Conservation (phyloP, 345 rosid genomes). For the Melaleuca quinquenervia region DNA sequence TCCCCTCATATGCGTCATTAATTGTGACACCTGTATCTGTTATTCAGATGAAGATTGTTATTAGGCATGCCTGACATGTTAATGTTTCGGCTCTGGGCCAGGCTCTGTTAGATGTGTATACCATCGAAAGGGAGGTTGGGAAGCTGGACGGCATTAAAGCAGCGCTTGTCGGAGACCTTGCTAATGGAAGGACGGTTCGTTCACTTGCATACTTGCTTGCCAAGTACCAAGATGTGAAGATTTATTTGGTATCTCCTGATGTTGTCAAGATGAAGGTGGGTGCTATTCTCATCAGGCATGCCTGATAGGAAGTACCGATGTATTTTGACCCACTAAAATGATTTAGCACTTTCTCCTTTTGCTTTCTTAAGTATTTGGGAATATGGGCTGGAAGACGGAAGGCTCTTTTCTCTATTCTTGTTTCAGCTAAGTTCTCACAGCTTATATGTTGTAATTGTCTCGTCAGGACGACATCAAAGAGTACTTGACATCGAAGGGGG, state of each 20-base stretch:
- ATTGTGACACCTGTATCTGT: neutral
- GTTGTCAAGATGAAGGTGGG: slow-evolving; percentile 94
- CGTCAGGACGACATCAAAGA: slow-evolving; percentile 87
- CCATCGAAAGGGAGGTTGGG: slow-evolving; percentile 82
- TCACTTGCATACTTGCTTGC: slow-evolving; percentile 93
- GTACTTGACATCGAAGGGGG: slow-evolving; percentile 57
- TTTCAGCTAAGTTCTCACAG: neutral
- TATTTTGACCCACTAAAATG: neutral
- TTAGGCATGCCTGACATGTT: neutral
- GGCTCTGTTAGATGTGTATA: slow-evolving; percentile 92
- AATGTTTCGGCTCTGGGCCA: slow-evolving; percentile 5
- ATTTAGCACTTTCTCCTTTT: neutral
- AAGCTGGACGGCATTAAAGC: slow-evolving; percentile 81
- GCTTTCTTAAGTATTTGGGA: neutral
- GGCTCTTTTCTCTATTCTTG: neutral
- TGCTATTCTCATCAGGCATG: too few relatives aligned
- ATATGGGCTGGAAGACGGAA: neutral
- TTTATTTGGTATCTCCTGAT: slow-evolving; percentile 80
- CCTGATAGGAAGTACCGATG: neutral
- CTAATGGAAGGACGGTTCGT: slow-evolving; percentile 91
- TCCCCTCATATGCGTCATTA: neutral
- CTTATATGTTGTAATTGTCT: neutral
- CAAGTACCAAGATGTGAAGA: slow-evolving; percentile 69
- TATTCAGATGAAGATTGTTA: neutral
- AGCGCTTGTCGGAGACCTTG: slow-evolving; percentile 95